phyloP scores from a whole-genome alignment of 2,329 filamentous ascomycete species.

The Alternaria longipes region DNA sequence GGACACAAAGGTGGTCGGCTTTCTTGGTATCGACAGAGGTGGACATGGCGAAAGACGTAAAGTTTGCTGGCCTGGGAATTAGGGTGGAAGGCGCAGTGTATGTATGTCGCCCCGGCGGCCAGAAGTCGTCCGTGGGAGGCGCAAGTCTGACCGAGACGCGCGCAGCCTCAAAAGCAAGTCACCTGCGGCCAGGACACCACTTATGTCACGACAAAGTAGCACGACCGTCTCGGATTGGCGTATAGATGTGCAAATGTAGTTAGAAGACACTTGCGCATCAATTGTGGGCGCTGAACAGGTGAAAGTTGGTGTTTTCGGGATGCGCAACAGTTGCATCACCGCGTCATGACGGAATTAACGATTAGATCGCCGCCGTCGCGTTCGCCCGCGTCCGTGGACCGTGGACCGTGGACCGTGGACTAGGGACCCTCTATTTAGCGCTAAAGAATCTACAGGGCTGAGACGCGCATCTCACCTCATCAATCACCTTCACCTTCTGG shows the following conservation, averaged over 20 bases:
- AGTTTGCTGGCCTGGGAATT: background rate
- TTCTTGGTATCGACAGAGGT: conserved; percentile 20
- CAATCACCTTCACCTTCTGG: conserved; percentile 14
- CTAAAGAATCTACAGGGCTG: conserved; percentile 11
- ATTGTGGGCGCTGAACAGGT: background rate
- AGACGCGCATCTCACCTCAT: conserved; percentile 8
- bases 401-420: conserved; percentile 17
- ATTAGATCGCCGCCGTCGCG: conserved; percentile 2
- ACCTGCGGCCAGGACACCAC: background rate
- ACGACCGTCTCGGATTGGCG: background rate
- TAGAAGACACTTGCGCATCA: background rate
- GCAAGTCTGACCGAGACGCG: conserved; percentile 18
- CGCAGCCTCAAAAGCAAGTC: conserved; percentile 13
- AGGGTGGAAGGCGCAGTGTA: conserved; percentile 20
- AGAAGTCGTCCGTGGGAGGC: conserved; percentile 31
- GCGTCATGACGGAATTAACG: conserved; percentile 28
- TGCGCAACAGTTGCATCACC: conserved; percentile 5
- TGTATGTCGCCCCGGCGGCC: conserved; percentile 24
- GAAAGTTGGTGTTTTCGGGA: background rate
- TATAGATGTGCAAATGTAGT: background rate
- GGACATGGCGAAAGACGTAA: conserved; percentile 25
- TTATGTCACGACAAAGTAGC: background rate
- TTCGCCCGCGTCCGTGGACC: conserved; percentile 20
- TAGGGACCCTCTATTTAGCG: conserved; percentile 17
- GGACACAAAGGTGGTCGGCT: conserved; percentile 76